Conservation (phyloP, 805 yeast genomes). For the Kuraishia borneana region DNA sequence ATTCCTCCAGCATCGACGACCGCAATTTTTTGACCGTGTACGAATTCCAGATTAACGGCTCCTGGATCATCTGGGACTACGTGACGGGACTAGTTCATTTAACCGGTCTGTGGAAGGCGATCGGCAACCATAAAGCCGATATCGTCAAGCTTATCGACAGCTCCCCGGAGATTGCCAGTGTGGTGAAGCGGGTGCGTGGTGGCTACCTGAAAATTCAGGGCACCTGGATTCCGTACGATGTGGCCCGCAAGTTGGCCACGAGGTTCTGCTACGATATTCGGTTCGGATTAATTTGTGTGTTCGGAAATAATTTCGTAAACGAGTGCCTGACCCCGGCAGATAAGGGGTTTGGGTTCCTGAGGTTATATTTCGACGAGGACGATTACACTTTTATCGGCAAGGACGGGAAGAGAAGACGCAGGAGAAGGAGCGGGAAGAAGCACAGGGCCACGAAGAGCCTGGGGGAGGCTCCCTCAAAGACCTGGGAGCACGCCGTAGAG, state of each 20-base stretch:
- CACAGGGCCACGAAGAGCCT: conserved; percentile 1
- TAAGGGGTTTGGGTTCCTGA: conserved; percentile 54
- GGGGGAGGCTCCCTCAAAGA: background rate
- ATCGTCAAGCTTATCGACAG: conserved; percentile 60
- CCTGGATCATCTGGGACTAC: conserved; percentile 81
- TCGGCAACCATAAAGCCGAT: conserved; percentile 63
- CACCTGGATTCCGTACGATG: conserved; percentile 74
- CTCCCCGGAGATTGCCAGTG: conserved; percentile 52
- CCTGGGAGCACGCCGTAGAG: conserved; percentile 1
- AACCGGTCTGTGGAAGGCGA: conserved; percentile 80
- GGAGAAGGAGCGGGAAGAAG: background rate
- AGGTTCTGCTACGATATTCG: conserved; percentile 73
- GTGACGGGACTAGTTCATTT: conserved; percentile 77
- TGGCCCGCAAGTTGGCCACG: conserved; percentile 57
- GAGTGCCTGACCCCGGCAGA: conserved; percentile 31
- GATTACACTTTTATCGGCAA: background rate
- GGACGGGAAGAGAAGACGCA: background rate
- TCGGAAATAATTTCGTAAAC: conserved; percentile 3
- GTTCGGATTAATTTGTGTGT: conserved; percentile 53
- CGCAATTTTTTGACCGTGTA: conserved; percentile 59
- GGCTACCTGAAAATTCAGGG: conserved; percentile 91
- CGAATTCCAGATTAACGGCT: conserved; percentile 58
- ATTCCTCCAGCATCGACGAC: conserved; percentile 66
- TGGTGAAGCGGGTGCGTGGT: conserved; percentile 70
- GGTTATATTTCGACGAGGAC: conserved; percentile 17